Evolutionary conservation across 73 alveolate species (phyloP), one percentile per base, ranked within the genome.

Genomic region (Stentor coeruleus): DNA sequence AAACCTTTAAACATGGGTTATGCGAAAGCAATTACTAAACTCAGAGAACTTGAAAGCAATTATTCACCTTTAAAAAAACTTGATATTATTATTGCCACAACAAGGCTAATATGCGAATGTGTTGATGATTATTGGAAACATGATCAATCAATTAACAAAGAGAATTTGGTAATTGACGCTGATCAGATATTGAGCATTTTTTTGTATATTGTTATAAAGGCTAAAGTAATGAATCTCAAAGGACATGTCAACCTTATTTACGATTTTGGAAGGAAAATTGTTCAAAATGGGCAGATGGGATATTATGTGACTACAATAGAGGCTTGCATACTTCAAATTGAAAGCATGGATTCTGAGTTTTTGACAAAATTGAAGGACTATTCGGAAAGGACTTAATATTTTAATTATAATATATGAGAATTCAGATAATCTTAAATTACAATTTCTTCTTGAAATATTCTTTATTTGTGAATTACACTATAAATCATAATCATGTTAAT

Each of bases 241-340:
- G 79, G 79, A 14, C 79, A 66, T 66, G 79, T 66, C n/a, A 33
- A 33, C 20, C 79, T 66, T 20, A 66, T 66, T 66, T 66, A 66
- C 33, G 79, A 66, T 26, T 66, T 66, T 66, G 79, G 79, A 31
- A 66, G 79, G 37, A 20, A 31, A 66, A 66, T 66, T 33, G 79
- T 66, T 20, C 79, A 66, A 2, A 20, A 66, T 66, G 79, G 79
- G 2, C 37, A 20, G 37, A 66, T 66, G 79, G 79, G 79, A 20
- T 66, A 66, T 66, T 66, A 66, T 66, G 79, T 66, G 2, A 66
- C 79, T 26, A 66, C 79, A 1, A 20, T 66, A 28, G 79, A 66
- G 33, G 79, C 79, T 20, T 66, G 79, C 37, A 66, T 66, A 20
- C 26, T 20, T 14, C 79, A 66, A 33, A 33, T 66, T 31, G 79